These are phyloP conservation scores for Metschnikowia similis DNA, from an alignment of 805 yeast species.

Conservation along the genomic window DNA sequence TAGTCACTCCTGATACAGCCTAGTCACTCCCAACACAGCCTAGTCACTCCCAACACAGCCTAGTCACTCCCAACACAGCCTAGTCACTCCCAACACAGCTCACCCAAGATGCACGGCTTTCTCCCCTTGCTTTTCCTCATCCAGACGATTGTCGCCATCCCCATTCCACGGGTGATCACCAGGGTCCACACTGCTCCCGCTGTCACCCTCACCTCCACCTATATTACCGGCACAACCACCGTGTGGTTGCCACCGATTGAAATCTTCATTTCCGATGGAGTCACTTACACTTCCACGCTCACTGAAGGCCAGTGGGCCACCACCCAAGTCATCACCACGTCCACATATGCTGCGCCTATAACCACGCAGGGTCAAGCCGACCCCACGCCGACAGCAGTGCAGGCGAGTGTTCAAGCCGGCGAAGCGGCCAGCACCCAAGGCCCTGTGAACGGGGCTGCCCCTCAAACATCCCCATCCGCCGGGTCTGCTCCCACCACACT, in stretches of 20 bases:
- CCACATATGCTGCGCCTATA: constrained; percentile 12
- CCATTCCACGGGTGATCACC: constrained; percentile 43
- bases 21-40: too few relatives aligned
- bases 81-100: too few relatives aligned
- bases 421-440: constrained; percentile 16
- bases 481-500: too few relatives aligned
- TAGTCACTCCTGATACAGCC: too few relatives aligned
- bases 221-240: constrained; percentile 46
- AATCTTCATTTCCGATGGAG: constrained; percentile 48
- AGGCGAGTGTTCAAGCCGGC: neutral
- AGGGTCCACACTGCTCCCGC: constrained; percentile 54
- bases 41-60: too few relatives aligned
- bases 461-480: too few relatives aligned
- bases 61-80: too few relatives aligned
- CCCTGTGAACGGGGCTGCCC: constrained; percentile 3
- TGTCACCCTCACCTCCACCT: constrained; percentile 41
- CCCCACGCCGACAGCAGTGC: neutral
- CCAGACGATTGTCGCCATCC: constrained; percentile 27
- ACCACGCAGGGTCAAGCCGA: constrained; percentile 9
- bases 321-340: constrained; percentile 34
- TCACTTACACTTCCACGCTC: constrained; percentile 46
- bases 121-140: constrained; percentile 13
- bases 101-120: neutral
- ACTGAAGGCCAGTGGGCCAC: constrained; percentile 28
- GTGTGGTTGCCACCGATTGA: constrained; percentile 50